phyloP scores from a whole-genome alignment of 768 basidiomycete genomes.

The Leccinum obscurum region DNA sequence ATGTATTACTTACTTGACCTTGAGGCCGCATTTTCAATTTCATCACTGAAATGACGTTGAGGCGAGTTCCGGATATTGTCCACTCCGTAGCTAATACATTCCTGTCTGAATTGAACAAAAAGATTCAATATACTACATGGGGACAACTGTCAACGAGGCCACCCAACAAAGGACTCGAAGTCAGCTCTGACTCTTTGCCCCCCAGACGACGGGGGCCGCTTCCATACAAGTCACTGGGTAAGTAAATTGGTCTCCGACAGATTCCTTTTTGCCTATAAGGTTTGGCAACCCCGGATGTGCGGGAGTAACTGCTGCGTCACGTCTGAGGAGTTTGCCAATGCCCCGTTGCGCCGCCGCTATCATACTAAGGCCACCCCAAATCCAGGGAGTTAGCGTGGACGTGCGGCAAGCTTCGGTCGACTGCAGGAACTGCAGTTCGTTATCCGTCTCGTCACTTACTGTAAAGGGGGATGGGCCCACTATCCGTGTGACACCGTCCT shows the following conservation, averaged over 20 bases:
- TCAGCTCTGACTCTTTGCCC: conserved; percentile 1
- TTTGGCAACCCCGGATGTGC: not conserved
- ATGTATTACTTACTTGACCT: not conserved
- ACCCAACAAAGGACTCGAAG: conserved; percentile 3
- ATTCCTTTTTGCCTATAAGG: conserved; percentile 8
- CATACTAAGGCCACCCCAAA: not conserved
- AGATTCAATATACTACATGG: conserved; percentile 2
- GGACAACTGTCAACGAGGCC: conserved; percentile 5
- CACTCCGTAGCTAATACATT: not conserved
- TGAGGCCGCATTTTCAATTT: not conserved
- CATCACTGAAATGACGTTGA: not conserved
- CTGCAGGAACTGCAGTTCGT: not conserved
- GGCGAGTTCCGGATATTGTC: not conserved
- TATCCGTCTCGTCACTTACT: not conserved
- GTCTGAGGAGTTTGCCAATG: not conserved
- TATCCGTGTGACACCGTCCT: not conserved
- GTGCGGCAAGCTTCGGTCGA: not conserved
- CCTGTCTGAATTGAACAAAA: conserved; percentile 4
- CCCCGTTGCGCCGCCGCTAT: conserved; percentile 1
- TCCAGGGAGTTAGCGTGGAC: not conserved
- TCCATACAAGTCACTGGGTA: not conserved
- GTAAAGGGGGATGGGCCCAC: not conserved
- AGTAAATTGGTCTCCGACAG: not conserved
- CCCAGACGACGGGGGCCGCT: not conserved
- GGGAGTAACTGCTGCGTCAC: not conserved